Conservation (phyloP, 2,329 filamentous ascomycete species). For the Myriosclerotinia curreyana region DNA sequence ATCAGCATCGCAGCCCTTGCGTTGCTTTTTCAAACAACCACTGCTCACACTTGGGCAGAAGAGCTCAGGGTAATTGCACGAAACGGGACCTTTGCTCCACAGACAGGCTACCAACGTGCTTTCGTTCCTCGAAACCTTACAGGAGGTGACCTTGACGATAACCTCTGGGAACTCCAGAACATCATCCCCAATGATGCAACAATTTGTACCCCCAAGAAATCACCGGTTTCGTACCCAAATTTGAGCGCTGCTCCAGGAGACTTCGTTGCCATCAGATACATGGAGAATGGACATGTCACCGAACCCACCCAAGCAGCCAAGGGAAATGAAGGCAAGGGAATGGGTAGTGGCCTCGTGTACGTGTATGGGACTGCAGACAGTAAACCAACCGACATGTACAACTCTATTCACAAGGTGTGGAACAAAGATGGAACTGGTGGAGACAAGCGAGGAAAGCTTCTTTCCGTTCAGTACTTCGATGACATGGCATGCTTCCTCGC, state of each 20-base stretch:
- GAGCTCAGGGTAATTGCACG: slow-evolving; percentile 65
- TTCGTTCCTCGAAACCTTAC: slow-evolving; percentile 53
- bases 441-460: slow-evolving; percentile 70
- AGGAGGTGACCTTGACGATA: not conserved
- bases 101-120: slow-evolving; percentile 71
- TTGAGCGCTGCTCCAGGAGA: slow-evolving; percentile 55
- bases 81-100: slow-evolving; percentile 70
- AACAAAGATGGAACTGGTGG: slow-evolving; percentile 76
- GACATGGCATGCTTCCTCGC: slow-evolving; percentile 77
- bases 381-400: slow-evolving; percentile 52
- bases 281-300: slow-evolving; percentile 76
- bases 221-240: not conserved
- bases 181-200: not conserved
- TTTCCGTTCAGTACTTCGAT: slow-evolving; percentile 79
- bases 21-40: slow-evolving; percentile 27
- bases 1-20: slow-evolving; percentile 24
- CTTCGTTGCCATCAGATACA: slow-evolving; percentile 63
- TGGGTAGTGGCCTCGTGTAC: slow-evolving; percentile 68
- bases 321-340: slow-evolving; percentile 47
- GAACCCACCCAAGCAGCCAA: slow-evolving; percentile 47
- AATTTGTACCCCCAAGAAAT: slow-evolving; percentile 3
- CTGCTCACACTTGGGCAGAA: slow-evolving; percentile 69
- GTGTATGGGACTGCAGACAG: slow-evolving; percentile 67
- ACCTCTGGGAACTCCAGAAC: slow-evolving; percentile 4
- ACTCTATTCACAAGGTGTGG: slow-evolving; percentile 71